A percentile compares a stretch with the other conserved stretches of the same genome.
These are phyloP conservation scores for Pythium oligandrum DNA, from an alignment of 352 stramenopile species.

Conservation along the genomic window DNA sequence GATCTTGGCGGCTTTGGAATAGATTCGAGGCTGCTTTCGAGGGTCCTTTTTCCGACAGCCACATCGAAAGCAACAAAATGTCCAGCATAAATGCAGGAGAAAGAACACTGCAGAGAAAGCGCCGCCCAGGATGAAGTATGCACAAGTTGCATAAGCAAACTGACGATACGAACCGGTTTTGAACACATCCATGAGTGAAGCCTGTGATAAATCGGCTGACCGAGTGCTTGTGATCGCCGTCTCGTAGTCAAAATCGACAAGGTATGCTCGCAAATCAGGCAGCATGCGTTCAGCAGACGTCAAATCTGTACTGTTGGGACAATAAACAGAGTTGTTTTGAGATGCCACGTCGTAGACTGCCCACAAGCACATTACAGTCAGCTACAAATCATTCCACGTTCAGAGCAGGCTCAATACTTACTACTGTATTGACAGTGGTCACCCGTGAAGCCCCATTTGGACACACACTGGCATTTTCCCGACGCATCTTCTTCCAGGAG, in stretches of 20 bases:
- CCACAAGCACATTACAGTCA: no score
- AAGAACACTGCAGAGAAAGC: slow-evolving; percentile 28
- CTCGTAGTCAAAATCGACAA: slow-evolving; percentile 40
- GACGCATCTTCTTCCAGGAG: slow-evolving; percentile 51
- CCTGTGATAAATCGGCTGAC: background rate
- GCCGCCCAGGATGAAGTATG: slow-evolving; percentile 24
- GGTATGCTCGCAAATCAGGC: slow-evolving; percentile 42
- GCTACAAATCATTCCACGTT: no score
- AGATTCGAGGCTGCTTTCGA: slow-evolving; percentile 37
- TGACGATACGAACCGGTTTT: slow-evolving; percentile 35
- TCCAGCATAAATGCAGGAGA: slow-evolving; percentile 42
- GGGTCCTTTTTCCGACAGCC: slow-evolving; percentile 38
- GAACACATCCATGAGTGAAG: slow-evolving; percentile 20
- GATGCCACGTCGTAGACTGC: slow-evolving; percentile 50
- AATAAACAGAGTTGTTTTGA: slow-evolving; percentile 35
- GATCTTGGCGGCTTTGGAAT: slow-evolving; percentile 43
- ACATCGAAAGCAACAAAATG: slow-evolving; percentile 43
- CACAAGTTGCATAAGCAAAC: slow-evolving; percentile 32
- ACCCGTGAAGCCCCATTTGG: slow-evolving; percentile 58
- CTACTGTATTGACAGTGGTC: slow-evolving; percentile 62
- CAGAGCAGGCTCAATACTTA: slow-evolving; percentile 15
- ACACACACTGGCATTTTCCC: slow-evolving; percentile 57
- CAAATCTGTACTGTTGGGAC: slow-evolving; percentile 33
- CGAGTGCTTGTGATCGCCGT: background rate
- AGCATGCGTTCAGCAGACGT: slow-evolving; percentile 24